Conservation (phyloP, 1,139 yeast genomes). For the Lodderomyces jiufengensis region DNA sequence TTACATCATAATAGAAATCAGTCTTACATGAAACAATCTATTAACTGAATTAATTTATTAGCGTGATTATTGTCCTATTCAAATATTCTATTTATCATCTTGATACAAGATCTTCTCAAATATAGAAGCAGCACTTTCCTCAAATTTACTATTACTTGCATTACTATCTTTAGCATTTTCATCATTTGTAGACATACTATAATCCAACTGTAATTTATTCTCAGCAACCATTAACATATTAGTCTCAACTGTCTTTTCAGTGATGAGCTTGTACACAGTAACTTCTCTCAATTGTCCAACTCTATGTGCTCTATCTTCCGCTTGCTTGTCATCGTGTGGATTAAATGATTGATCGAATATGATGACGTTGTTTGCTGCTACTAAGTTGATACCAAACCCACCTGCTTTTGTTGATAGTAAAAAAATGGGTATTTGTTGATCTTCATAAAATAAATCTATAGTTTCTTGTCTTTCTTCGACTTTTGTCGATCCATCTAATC, state of each 20-base stretch:
- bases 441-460: conserved; percentile 85
- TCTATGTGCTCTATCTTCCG: conserved; percentile 97
- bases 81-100: conserved; percentile 1
- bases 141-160: conserved; percentile 36
- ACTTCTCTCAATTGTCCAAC: conserved; percentile 95
- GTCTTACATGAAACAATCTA: not conserved
- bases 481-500: conserved; percentile 90
- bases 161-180: conserved; percentile 30
- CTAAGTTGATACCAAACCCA: conserved; percentile 94
- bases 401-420: conserved; percentile 94
- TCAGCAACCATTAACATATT: conserved; percentile 83
- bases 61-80: not conserved
- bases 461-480: conserved; percentile 92
- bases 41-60: no score
- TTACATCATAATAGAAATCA: not conserved
- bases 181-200: conserved; percentile 48
- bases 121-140: conserved; percentile 51
- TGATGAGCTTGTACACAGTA: conserved; percentile 70
- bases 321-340: conserved; percentile 98
- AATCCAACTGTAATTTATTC: conserved; percentile 85
- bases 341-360: conserved; percentile 93
- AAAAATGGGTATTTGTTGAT: conserved; percentile 78
- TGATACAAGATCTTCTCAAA: conserved; percentile 49
- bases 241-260: conserved; percentile 79
- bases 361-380: conserved; percentile 90